Evolutionary conservation across 192 early-diverging fungal genomes (phyloP), one percentile per base, ranked within the genome.

Genomic region (Podila epigama): DNA sequence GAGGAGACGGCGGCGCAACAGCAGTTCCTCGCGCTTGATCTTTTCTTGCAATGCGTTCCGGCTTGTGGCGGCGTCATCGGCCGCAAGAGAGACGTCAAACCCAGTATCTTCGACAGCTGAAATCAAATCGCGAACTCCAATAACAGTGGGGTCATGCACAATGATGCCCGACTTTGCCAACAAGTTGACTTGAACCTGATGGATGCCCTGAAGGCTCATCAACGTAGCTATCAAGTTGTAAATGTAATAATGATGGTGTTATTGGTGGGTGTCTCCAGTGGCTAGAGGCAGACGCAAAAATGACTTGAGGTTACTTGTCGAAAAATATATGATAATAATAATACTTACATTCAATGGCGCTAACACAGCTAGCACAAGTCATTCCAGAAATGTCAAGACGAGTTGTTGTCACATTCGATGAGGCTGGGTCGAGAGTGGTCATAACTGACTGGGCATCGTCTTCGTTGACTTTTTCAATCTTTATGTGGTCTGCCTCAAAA

Each of bases 351-450:
- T 92, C 87, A 56, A 98, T 89, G 7, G 89, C 79, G 18, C 81
- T 82, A 15, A 96, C 92, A 80, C 96, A 98, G 15, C 93, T 92
- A 1, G 89, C 88, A 40, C 95, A 97, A 0, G 94, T 92, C 91
- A 98, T 94, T 1, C 96, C 96, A 36, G 81, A 80, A 33, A 96
- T 79, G 18, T 65, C 55, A 3, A 82, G 54, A 3, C 59, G 58
- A 20, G 75, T 82, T 0, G 66, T 82, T 2, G 75, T 70, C 2
- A 52, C 20, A 15, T 50, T 12, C 2, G 35, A 22, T 13, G 56
- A 18, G 15, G 66, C 68, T 3, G 63, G 41, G 9, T 32, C 40
- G 13, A 51, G 37, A 33, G 34, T 27, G 29, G 28, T 59, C 20
- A 44, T 25, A 5, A 55, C 39, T 13, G 34, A 66, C 22, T 41